phyloP scores from a whole-genome alignment of 441 rosid species.

The Corymbia citriodora region DNA sequence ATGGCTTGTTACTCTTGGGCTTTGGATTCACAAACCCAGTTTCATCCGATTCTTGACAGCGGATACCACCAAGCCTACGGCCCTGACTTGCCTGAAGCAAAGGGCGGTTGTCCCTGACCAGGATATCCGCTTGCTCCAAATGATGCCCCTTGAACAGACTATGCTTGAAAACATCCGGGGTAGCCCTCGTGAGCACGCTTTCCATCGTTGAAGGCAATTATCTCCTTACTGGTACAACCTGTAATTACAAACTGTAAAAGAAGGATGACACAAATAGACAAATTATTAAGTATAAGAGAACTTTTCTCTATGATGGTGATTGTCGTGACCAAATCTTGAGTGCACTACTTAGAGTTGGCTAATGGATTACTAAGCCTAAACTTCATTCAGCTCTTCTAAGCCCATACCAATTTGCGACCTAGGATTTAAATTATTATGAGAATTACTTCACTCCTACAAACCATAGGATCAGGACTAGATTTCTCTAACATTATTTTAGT shows the following conservation, averaged over 20 bases:
- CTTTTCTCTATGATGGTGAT: too few species aligned
- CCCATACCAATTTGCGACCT: too few species aligned
- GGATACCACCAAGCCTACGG: not conserved
- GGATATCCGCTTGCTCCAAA: constrained; percentile 16
- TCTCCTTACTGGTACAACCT: not conserved
- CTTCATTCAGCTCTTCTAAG: too few species aligned
- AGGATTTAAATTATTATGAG: too few species aligned
- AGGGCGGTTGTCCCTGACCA: constrained; percentile 13
- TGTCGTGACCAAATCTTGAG: too few species aligned
- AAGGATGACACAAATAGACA: not conserved
- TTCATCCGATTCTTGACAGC: not conserved
- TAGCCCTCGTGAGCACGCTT: constrained; percentile 28
- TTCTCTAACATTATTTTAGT: too few species aligned
- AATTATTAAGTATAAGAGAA: too few species aligned
- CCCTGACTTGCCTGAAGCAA: constrained; percentile 3
- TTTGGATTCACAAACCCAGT: not conserved
- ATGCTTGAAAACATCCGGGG: constrained; percentile 16
- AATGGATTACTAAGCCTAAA: too few species aligned
- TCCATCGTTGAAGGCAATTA: not conserved
- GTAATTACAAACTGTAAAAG: not conserved
- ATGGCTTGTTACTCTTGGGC: not conserved
- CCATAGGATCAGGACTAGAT: too few species aligned
- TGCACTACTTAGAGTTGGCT: too few species aligned
- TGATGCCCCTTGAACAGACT: constrained; percentile 13
- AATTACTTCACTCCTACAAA: too few species aligned